Base-by-base conservation (phyloP, 495 filamentous ascomycete genomes). In the Pseudevernia furfuracea region DNA sequence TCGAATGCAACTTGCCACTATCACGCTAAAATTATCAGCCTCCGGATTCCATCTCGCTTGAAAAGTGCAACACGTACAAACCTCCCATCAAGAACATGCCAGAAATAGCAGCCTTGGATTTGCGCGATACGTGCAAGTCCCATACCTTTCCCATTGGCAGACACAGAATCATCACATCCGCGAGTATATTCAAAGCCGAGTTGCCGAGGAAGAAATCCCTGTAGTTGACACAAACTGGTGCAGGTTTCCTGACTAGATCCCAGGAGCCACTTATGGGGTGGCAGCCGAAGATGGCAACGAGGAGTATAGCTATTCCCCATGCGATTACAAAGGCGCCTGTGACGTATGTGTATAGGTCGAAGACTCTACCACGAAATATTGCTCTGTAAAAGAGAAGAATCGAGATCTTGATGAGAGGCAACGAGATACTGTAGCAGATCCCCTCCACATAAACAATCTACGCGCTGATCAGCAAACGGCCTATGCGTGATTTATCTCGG, bases 81-180 rank as follows among this genome's bases (percentile, higher is more conserved):
- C 37, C 58, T 41, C 58, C 37, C 23, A 59, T 25, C 10, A 59
- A 11, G 17, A 59, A 59, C 58, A 59, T 59, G 25, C 38, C n/a
- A 23, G 58, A 37, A 59, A 43, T n/a, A 6, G 38, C 37, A 59
- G 41, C 58, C 57, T 76, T 78, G 63, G 76, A 70, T 7, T 66
- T 71, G 19, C 62, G 64, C 10, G 77, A 75, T 58, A 82, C 74
- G 1, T 77, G 76, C 28, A 81, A 64, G 0, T 71, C 65, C 70
- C 74, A 75, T 19, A 83, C 72, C 19, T 73, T 74, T n/a, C 78
- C 78, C 49, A 85, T 72, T 0, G 83, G 84, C 53, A 85, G 77
- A 2, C 78, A 36, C 41, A 81, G 69, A 17, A 81, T 74, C 9
- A 76, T 70, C 14, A 74, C 67, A 67, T 81, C 79, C 0, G 74